Conservation (phyloP, 345 rosid species). For the Eucalyptus viminalis region DNA sequence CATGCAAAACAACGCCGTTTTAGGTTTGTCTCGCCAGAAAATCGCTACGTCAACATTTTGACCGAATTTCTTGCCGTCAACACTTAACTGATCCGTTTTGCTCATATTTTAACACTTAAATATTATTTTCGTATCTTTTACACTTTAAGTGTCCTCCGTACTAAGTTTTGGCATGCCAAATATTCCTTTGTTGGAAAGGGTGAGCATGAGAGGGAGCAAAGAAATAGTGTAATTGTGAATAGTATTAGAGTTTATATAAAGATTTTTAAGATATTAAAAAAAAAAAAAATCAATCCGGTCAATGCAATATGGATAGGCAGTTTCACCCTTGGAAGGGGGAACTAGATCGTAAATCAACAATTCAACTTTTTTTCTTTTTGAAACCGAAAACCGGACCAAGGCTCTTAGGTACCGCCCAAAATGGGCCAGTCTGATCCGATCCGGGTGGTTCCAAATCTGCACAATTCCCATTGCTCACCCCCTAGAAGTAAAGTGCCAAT, state of each 20-base stretch:
- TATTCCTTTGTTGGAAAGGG: rapidly evolving
- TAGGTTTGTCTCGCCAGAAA: rapidly evolving
- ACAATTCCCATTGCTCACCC: too few species aligned
- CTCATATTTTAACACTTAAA: rapidly evolving
- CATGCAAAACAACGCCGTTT: rapidly evolving
- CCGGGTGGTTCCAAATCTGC: rapidly evolving
- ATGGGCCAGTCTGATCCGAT: too few species aligned
- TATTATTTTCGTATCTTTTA: too few species aligned
- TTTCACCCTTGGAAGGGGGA: too few species aligned
- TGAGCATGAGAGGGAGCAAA: too few species aligned
- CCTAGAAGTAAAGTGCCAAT: neutral
- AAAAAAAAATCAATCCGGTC: rapidly evolving
- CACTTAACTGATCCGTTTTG: rapidly evolving
- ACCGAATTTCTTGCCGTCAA: rapidly evolving
- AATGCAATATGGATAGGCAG: too few species aligned
- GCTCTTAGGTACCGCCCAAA: rapidly evolving
- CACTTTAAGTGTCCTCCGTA: rapidly evolving
- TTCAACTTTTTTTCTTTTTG: too few species aligned
- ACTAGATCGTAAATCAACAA: too few species aligned
- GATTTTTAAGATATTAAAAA: too few species aligned
- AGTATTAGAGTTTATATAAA: too few species aligned
- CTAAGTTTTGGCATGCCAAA: rapidly evolving
- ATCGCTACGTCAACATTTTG: rapidly evolving
- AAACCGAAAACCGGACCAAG: rapidly evolving
- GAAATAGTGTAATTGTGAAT: too few species aligned